phyloP scores from a whole-genome alignment of 2,329 filamentous ascomycete genomes.

The Neurospora sp. region DNA sequence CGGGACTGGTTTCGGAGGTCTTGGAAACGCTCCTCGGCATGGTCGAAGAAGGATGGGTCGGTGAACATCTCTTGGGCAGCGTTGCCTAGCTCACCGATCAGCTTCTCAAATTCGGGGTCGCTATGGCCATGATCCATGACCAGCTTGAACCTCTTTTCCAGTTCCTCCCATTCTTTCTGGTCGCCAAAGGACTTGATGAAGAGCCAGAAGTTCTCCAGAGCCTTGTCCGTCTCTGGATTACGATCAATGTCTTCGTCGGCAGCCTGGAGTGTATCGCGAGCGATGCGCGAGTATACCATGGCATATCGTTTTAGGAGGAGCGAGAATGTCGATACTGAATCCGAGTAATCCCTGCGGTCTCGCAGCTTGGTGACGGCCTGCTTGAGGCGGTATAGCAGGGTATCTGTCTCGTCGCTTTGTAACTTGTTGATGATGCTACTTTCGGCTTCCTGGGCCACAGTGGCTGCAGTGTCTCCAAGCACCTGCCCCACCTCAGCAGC shows the following conservation, averaged over 20 bases:
- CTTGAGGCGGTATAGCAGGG: conserved; percentile 66
- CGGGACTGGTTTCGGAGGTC: conserved; percentile 44
- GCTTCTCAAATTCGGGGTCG: conserved; percentile 72
- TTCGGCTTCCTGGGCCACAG: conserved; percentile 48
- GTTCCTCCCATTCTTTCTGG: conserved; percentile 60
- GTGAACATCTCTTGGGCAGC: conserved; percentile 73
- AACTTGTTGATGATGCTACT: conserved; percentile 67
- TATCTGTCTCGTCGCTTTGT: conserved; percentile 59
- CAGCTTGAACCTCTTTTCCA: conserved; percentile 57
- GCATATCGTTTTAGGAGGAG: conserved; percentile 71
- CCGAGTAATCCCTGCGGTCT: conserved; percentile 69
- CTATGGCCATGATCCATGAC: conserved; percentile 64
- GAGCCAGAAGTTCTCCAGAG: conserved; percentile 70
- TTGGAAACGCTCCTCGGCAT: conserved; percentile 48
- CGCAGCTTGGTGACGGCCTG: conserved; percentile 64
- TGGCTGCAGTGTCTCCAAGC: conserved; percentile 41
- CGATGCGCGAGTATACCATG: conserved; percentile 62
- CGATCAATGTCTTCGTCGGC: conserved; percentile 61
- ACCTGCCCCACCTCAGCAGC: conserved; percentile 43
- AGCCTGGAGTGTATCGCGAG: conserved; percentile 54
- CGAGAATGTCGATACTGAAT: conserved; percentile 73
- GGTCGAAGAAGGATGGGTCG: conserved; percentile 76
- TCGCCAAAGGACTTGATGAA: conserved; percentile 75
- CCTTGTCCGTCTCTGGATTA: conserved; percentile 65
- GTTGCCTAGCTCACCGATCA: conserved; percentile 63